These are phyloP conservation scores for Rhytidiadelphus loreus DNA, from an alignment of 225 moss, liverwort and hornwort genomes.

Conservation along the genomic window DNA sequence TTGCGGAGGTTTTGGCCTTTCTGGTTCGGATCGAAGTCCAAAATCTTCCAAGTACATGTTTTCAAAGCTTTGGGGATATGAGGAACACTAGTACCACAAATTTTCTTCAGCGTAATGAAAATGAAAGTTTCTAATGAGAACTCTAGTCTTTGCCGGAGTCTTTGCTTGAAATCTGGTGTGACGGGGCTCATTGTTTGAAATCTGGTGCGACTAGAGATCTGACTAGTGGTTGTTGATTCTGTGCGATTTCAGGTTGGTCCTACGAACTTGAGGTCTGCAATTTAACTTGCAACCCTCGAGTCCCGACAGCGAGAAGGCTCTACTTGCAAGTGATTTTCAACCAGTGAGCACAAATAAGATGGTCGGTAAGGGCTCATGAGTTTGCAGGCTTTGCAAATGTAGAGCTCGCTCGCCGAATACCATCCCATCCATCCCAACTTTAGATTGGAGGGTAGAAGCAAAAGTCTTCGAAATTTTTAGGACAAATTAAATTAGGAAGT, in stretches of 20 bases:
- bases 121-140: neutral
- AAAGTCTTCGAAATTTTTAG: neutral
- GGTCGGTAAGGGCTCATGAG: neutral
- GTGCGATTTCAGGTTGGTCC: constrained; percentile 10
- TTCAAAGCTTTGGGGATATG: neutral
- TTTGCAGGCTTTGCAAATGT: neutral
- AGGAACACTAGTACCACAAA: neutral
- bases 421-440: neutral
- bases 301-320: neutral
- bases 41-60: neutral
- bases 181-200: neutral
- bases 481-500: neutral
- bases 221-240: neutral
- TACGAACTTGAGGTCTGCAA: constrained; percentile 17
- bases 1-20: neutral
- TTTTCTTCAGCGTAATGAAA: neutral
- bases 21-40: neutral
- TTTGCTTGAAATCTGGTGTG: neutral
- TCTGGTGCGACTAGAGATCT: neutral
- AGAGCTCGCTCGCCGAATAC: neutral
- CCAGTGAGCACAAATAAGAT: neutral
- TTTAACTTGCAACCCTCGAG: neutral
- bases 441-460: neutral
- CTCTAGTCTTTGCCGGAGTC: neutral
- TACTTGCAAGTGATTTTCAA: neutral